Conservation (phyloP, 306 rosid species). For the Cucurbita pepo region DNA sequence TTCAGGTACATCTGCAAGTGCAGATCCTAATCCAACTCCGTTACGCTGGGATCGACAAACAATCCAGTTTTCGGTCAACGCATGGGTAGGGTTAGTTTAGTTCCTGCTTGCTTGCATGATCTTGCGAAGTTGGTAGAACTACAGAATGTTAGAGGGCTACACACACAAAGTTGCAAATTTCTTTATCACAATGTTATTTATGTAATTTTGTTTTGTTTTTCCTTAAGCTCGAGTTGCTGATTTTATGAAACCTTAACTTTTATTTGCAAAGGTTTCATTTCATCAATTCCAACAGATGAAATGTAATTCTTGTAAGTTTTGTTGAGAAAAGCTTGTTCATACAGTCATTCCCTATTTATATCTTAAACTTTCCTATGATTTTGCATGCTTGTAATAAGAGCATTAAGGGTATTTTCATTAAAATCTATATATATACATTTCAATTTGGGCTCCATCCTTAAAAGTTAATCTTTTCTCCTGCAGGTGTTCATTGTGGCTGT, state of each 20-base stretch:
- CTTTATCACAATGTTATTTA: no score
- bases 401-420: not conserved
- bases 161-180: not conserved
- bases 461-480: conserved; percentile 1
- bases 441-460: no score
- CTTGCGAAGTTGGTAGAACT: not conserved
- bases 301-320: not conserved
- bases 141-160: not conserved
- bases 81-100: conserved; percentile 42
- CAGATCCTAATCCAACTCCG: conserved; percentile 39
- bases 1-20: conserved; percentile 47
- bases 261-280: not conserved
- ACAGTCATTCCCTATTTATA: not conserved
- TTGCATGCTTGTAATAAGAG: no score
- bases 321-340: not conserved
- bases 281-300: not conserved
- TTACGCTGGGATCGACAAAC: conserved; percentile 85
- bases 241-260: not conserved
- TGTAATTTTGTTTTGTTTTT: not conserved
- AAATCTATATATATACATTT: no score
- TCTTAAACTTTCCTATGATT: no score
- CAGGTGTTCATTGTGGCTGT: conserved; percentile 87
- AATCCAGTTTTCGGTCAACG: conserved; percentile 75
- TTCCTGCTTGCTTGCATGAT: not conserved
- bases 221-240: not conserved